A percentile compares a stretch with the other conserved stretches of the same genome.
Evolutionary conservation across 345 rosid genomes (phyloP).

Genomic region (Trapa bicornis): DNA sequence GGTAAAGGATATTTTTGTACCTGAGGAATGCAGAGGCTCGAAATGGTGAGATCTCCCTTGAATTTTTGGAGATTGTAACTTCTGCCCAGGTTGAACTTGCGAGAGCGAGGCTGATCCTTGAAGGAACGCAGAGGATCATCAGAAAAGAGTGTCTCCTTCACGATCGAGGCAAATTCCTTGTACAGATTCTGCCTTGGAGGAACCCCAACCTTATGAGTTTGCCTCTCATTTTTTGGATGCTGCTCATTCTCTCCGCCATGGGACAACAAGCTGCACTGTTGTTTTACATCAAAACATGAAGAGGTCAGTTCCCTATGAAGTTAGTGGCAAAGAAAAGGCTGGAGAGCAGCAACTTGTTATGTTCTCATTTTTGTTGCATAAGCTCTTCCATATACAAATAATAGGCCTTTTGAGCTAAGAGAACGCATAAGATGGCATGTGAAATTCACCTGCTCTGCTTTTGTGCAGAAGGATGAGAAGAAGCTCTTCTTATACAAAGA

Average conservation of each 20-base stretch:
- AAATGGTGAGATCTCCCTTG: slow-evolving; percentile 77
- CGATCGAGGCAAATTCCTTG: slow-evolving; percentile 35
- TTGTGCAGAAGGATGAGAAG: neutral
- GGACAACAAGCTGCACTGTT: slow-evolving; percentile 5
- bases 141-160: slow-evolving; percentile 73
- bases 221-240: slow-evolving; percentile 19
- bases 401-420: neutral
- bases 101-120: slow-evolving; percentile 59
- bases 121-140: slow-evolving; percentile 80
- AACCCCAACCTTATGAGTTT: slow-evolving; percentile 64
- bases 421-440: neutral
- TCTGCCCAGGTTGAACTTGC: slow-evolving; percentile 49
- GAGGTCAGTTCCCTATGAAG: too few relatives aligned
- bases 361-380: neutral
- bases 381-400: neutral
- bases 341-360: neutral
- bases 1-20: slow-evolving; percentile 14
- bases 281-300: neutral
- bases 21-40: slow-evolving; percentile 99
- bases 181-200: slow-evolving; percentile 73
- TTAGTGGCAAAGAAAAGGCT: slow-evolving; percentile 1
- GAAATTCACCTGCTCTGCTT: neutral
- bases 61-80: slow-evolving; percentile 44
- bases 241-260: slow-evolving; percentile 24
- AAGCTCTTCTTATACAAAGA: neutral